Percentiles rank a stretch among this genome's conserved stretches.
Conservation (phyloP, 768 basidiomycete species). For the Termitomyces sp. region DNA sequence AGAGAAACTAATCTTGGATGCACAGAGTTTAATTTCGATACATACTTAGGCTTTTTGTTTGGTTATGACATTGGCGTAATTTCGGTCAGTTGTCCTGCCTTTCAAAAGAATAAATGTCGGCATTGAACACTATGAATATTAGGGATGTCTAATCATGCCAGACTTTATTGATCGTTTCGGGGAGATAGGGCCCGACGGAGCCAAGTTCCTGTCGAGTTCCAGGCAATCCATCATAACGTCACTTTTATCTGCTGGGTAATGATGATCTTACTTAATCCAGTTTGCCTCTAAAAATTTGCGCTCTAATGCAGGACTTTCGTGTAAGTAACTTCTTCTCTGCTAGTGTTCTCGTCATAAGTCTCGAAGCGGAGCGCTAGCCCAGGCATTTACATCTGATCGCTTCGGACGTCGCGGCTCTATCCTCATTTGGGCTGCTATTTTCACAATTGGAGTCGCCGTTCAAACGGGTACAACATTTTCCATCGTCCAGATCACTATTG, state of each 20-base stretch:
- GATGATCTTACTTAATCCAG: not conserved
- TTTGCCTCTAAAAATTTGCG: not conserved
- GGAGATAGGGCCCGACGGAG: slow-evolving; percentile 38
- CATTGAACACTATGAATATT: not conserved
- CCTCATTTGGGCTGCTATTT: slow-evolving; percentile 69
- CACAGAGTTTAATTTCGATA: not conserved
- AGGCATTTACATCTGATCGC: slow-evolving; percentile 71
- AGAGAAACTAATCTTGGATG: not conserved
- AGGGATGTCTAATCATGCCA: slow-evolving; percentile 78
- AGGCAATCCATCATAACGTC: slow-evolving; percentile 78
- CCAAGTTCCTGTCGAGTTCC: slow-evolving; percentile 47
- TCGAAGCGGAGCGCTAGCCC: slow-evolving; percentile 54
- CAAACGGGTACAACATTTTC: slow-evolving; percentile 62
- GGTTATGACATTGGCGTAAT: slow-evolving; percentile 79
- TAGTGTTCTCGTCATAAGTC: not conserved
- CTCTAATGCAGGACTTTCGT: slow-evolving; percentile 38
- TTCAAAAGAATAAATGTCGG: not conserved
- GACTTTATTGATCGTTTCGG: slow-evolving; percentile 73
- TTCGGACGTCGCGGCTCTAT: slow-evolving; percentile 71
- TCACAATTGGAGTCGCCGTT: slow-evolving; percentile 62
- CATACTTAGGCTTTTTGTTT: slow-evolving; percentile 50
- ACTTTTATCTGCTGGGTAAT: slow-evolving; percentile 67
- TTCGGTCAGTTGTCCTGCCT: slow-evolving; percentile 36
- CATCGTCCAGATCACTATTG: slow-evolving; percentile 62
- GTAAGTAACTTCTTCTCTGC: slow-evolving; percentile 23